Base-by-base conservation (phyloP, 2,329 filamentous ascomycete genomes). In the Scolecobasidium constrictum region DNA sequence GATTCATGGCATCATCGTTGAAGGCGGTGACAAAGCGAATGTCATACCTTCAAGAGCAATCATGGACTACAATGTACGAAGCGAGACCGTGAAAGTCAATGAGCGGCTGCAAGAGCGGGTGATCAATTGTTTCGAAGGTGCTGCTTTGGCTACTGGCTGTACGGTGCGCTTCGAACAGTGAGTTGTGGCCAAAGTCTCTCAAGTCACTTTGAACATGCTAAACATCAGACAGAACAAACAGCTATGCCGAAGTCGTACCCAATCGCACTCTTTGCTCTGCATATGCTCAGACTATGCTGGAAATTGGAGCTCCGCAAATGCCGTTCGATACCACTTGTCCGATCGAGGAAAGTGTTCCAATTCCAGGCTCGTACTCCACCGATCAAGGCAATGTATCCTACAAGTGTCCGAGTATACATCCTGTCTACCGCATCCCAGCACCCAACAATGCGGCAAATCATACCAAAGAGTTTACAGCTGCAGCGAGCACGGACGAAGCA, bases 401-500 rank as follows among this genome's bases (percentile, higher is more conserved):
- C 6, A 22, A 22, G 5, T 43, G 41, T 15, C 41, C 41, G 16
- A 20, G 33, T 38, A 37, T 43, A 6, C 34, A 43, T 43, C 34
- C 34, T 6, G 18, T 38, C 5, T 38, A 37, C 17, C 23, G 19
- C 11, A 43, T 43, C 23, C 19, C n/a, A 7, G 57, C 62, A 1
- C 49, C 45, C 2, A 42, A 57, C 0, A 56, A 61, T 11, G 62
- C 62, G 18, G 60, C 57, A 2, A 54, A 57, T 0, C 65, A 68
- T 46, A 62, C 58, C 22, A 60, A 63, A 5, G 50, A 56, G 3
- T 73, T 73, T 50, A 59, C 69, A 0, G 60, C 58, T 0, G 66
- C 64, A 0, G 69, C 71, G 3, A 63, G 47, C 38, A 67, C 55
- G 26, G 52, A 44, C 6, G 46, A 47, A 15, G 63, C 66, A 1